These are phyloP conservation scores for Malbranchea zuffiana DNA, from an alignment of 2,329 filamentous ascomycete species.

Conservation along the genomic window DNA sequence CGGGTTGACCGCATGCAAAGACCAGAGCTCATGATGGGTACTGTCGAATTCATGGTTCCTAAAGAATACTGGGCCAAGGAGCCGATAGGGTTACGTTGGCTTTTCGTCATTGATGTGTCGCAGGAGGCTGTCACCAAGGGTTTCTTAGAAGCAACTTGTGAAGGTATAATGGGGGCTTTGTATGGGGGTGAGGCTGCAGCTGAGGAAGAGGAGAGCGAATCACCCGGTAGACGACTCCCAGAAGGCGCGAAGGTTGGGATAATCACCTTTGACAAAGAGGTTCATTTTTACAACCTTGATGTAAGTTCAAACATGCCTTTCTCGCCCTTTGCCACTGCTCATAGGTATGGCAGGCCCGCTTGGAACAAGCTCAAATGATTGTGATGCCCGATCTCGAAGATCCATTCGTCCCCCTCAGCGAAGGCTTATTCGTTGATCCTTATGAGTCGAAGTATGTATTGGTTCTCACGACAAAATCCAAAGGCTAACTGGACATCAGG, in stretches of 20 bases:
- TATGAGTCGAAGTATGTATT: conserved; percentile 62
- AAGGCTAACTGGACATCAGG: conserved; percentile 25
- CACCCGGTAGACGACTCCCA: conserved; percentile 52
- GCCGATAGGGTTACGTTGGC: conserved; percentile 73
- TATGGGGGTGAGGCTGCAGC: conserved; percentile 55
- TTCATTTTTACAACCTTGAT: conserved; percentile 95
- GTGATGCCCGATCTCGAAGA: conserved; percentile 97
- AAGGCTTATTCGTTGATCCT: conserved; percentile 89
- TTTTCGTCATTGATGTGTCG: conserved; percentile 89
- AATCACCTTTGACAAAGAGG: conserved; percentile 89
- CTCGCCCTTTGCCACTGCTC: conserved; percentile 13
- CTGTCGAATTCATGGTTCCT: conserved; percentile 90
- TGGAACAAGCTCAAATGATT: conserved; percentile 92
- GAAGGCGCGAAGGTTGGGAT: conserved; percentile 81
- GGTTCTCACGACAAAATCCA: neutral
- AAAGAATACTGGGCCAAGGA: conserved; percentile 98
- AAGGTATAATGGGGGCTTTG: conserved; percentile 72
- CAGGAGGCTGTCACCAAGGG: conserved; percentile 86
- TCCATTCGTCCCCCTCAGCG: conserved; percentile 82
- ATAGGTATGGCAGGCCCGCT: conserved; percentile 44
- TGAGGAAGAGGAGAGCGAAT: conserved; percentile 40
- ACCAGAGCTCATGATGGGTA: conserved; percentile 80
- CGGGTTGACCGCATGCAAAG: conserved; percentile 80
- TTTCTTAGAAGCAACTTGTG: conserved; percentile 79
- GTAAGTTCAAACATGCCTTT: conserved; percentile 39